Percentiles rank a stretch among this genome's conserved stretches.
Evolutionary conservation across 1,284 basidiomycete species (phyloP).

Genomic region (Sparassis latifolia): DNA sequence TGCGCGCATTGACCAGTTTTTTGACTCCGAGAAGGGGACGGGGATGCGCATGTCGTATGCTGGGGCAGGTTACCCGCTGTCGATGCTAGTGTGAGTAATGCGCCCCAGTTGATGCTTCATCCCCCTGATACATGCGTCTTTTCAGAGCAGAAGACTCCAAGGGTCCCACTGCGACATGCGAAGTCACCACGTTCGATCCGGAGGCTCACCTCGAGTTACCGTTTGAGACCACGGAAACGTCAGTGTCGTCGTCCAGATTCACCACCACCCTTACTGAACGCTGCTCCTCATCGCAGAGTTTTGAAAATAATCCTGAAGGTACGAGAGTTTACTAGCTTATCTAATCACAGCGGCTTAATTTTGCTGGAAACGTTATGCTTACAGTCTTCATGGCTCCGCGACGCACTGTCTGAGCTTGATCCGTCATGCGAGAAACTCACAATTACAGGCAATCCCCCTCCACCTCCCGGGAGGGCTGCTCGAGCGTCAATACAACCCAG

Average conservation of each 20-base stretch:
- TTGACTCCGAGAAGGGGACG: conserved; percentile 59
- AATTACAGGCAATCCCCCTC: conserved; percentile 69
- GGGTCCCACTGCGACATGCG: conserved; percentile 85
- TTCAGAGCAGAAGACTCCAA: conserved; percentile 74
- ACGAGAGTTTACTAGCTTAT: conserved; percentile 4
- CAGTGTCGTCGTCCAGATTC: conserved; percentile 21
- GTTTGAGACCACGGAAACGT: conserved; percentile 69
- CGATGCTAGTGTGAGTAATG: conserved; percentile 67
- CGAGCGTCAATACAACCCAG: conserved; percentile 42
- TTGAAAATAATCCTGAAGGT: conserved; percentile 87
- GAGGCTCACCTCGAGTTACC: conserved; percentile 77
- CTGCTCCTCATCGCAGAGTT: conserved; percentile 35
- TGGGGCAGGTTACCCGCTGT: conserved; percentile 76
- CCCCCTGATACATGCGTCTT: conserved; percentile 2
- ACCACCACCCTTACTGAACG: not conserved
- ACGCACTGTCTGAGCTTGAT: conserved; percentile 87
- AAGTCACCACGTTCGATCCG: conserved; percentile 82
- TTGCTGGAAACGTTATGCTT: not conserved
- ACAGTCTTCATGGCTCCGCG: conserved; percentile 86
- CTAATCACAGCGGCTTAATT: not conserved
- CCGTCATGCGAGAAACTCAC: conserved; percentile 78
- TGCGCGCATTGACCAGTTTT: conserved; percentile 44
- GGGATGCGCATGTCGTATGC: conserved; percentile 82
- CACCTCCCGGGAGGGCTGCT: conserved; percentile 21
- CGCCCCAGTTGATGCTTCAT: conserved; percentile 3